A percentile compares a stretch with the other conserved stretches of the same genome.
phyloP scores from a whole-genome alignment of 495 filamentous ascomycete species.

The Talaromyces liani region DNA sequence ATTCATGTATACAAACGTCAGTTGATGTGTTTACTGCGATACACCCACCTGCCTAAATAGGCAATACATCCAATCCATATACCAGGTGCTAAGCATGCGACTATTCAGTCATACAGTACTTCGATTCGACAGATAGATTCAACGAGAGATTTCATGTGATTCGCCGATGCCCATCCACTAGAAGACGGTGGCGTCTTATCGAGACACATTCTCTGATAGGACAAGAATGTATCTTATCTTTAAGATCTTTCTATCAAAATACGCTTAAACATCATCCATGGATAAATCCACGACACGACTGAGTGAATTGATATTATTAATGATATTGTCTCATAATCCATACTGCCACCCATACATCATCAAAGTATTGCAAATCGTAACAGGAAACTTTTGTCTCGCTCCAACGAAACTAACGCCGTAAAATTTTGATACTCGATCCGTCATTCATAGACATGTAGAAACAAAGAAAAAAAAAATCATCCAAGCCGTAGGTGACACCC shows the following conservation, averaged over 20 bases:
- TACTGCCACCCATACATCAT: neutral
- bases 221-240: neutral
- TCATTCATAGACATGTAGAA: neutral
- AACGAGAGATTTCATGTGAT: neutral
- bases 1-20: neutral
- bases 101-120: neutral
- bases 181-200: neutral
- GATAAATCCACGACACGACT: neutral
- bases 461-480: neutral
- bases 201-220: neutral
- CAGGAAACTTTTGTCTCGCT: neutral
- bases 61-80: neutral
- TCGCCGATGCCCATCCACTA: neutral
- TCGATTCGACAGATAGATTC: neutral
- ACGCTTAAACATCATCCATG: neutral
- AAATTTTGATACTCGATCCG: neutral
- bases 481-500: slow-evolving; percentile 7
- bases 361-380: neutral
- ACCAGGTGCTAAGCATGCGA: neutral
- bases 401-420: neutral
- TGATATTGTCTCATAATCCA: neutral
- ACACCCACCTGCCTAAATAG: neutral
- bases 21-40: neutral
- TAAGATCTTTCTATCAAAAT: neutral
- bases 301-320: neutral